Conservation (phyloP, 495 filamentous ascomycete genomes). For the Neurospora discreta region DNA sequence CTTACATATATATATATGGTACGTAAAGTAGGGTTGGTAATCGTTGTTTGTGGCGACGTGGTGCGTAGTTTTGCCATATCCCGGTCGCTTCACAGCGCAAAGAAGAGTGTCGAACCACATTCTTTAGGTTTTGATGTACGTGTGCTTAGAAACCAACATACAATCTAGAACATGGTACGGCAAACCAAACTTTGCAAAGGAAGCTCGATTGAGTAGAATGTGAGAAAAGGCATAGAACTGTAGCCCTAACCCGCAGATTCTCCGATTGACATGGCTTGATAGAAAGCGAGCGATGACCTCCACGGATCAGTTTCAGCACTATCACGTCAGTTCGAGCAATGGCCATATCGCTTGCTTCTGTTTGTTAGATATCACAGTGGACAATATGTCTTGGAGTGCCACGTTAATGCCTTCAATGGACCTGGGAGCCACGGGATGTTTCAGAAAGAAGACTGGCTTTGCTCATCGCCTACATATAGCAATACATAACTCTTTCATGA, state of each 20-base stretch:
- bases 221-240: not conserved
- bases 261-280: not conserved
- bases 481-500: not conserved
- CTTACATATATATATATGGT: not conserved
- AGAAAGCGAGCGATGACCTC: not conserved
- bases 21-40: not conserved
- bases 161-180: not conserved
- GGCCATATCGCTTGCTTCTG: not conserved
- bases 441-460: not conserved
- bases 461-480: not conserved
- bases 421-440: not conserved
- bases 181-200: not conserved
- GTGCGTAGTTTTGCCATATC: not conserved
- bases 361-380: not conserved
- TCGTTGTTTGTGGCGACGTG: not conserved
- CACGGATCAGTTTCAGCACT: not conserved
- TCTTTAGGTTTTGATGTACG: not conserved
- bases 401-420: not conserved
- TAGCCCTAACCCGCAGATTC: not conserved
- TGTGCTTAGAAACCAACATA: not conserved
- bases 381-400: not conserved
- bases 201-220: not conserved
- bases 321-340: not conserved
- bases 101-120: not conserved
- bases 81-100: not conserved